Conservation (phyloP, 495 filamentous ascomycete species). For the Lasiosphaeria hispida region DNA sequence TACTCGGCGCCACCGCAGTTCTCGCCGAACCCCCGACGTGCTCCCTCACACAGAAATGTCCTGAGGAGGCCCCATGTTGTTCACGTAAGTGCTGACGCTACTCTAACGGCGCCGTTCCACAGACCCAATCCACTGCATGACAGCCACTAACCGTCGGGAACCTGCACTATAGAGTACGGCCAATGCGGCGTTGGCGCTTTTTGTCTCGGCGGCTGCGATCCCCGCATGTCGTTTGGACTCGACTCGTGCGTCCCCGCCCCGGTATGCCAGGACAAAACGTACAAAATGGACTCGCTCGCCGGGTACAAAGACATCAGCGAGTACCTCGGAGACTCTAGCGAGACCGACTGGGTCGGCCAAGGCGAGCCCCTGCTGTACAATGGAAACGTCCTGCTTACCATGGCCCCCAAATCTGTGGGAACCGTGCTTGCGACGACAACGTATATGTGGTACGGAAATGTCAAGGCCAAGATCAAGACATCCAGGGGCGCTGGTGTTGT, state of each 20-base stretch:
- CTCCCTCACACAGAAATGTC: conserved; percentile 64
- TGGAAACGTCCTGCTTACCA: conserved; percentile 74
- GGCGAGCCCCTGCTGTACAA: conserved; percentile 65
- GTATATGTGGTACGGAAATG: conserved; percentile 97
- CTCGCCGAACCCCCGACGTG: conserved; percentile 35
- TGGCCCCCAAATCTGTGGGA: conserved; percentile 75
- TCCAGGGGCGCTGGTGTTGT: conserved; percentile 84
- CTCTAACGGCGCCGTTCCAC: conserved; percentile 12
- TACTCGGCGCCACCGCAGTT: conserved; percentile 41
- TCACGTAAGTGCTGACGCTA: conserved; percentile 66
- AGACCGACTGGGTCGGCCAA: conserved; percentile 82
- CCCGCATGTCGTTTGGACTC: conserved; percentile 72
- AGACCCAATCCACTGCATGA: conserved; percentile 3
- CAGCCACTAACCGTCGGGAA: conserved; percentile 24
- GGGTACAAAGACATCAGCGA: conserved; percentile 64
- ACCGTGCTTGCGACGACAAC: conserved; percentile 84
- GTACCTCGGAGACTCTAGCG: conserved; percentile 80
- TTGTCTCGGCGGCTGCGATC: conserved; percentile 95
- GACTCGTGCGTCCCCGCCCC: conserved; percentile 86
- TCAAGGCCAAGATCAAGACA: conserved; percentile 82
- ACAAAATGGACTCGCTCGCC: conserved; percentile 68
- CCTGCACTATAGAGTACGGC: conserved; percentile 70
- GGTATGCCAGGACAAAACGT: conserved; percentile 70
- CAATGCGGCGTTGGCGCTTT: conserved; percentile 91
- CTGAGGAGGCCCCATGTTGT: conserved; percentile 77